Conservation (phyloP, 225 moss, liverwort and hornwort genomes). For the Pseudisothecium myosuroides region DNA sequence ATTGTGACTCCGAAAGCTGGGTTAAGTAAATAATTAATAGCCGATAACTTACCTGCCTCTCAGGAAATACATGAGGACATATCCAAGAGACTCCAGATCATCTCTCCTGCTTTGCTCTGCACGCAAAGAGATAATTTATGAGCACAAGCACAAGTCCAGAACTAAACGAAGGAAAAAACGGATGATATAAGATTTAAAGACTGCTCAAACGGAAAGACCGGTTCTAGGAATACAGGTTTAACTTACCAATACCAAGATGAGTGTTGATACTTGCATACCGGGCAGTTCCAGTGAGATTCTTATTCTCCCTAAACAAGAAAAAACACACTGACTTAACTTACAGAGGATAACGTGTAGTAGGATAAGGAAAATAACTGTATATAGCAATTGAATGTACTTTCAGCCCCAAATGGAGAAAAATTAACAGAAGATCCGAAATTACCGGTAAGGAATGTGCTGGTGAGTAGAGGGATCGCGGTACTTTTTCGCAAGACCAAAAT, state of each 20-base stretch:
- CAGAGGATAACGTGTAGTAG: background rate
- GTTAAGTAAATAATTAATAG: background rate
- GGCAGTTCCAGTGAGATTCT: constrained; percentile 72
- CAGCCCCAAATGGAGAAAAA: background rate
- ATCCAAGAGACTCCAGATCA: constrained; percentile 49
- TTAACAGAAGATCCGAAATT: background rate
- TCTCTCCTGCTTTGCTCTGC: constrained; percentile 56
- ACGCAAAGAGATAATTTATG: background rate
- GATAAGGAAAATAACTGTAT: background rate
- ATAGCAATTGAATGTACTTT: background rate
- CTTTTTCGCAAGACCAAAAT: constrained; percentile 44
- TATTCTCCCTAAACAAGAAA: constrained; percentile 57
- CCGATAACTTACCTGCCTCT: constrained; percentile 47
- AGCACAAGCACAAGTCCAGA: background rate
- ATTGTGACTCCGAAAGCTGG: background rate
- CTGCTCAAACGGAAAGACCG: background rate
- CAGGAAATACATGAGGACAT: constrained; percentile 48
- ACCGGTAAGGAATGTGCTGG: constrained; percentile 40
- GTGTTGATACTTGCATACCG: constrained; percentile 45
- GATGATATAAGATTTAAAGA: background rate
- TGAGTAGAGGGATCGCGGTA: constrained; percentile 34
- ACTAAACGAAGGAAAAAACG: background rate
- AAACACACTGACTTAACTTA: background rate
- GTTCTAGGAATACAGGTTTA: background rate
- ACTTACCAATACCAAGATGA: constrained; percentile 63